Percentiles rank a stretch among this genome's conserved stretches.
These are phyloP conservation scores for Blastocystis sp. DNA, from an alignment of 352 stramenopile species.

Conservation along the genomic window DNA sequence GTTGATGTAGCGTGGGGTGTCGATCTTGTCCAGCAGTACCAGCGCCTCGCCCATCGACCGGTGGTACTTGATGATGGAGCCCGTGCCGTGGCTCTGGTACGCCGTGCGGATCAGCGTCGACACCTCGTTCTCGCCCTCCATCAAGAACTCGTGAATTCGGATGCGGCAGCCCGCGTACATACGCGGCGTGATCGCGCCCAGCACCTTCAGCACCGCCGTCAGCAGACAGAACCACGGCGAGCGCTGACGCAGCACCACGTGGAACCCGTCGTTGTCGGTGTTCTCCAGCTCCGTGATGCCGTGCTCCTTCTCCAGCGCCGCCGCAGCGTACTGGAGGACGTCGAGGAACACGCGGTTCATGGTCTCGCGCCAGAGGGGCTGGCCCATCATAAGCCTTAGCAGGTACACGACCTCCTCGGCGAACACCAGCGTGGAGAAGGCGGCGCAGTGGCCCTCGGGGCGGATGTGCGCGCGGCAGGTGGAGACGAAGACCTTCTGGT, in stretches of 20 bases:
- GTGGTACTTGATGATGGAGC: constrained; percentile 64
- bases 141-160: constrained; percentile 66
- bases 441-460: constrained; percentile 36
- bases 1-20: constrained; percentile 43
- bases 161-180: constrained; percentile 62
- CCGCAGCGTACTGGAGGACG: not conserved
- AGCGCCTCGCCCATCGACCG: constrained; percentile 61
- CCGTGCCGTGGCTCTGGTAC: constrained; percentile 62
- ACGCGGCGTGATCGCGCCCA: constrained; percentile 52
- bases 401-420: constrained; percentile 62
- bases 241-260: constrained; percentile 9
- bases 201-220: constrained; percentile 51
- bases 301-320: not conserved
- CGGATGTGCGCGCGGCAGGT: constrained; percentile 51
- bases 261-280: not conserved
- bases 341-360: constrained; percentile 40
- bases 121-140: constrained; percentile 62
- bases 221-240: constrained; percentile 48
- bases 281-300: not conserved
- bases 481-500: constrained; percentile 26
- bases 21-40: constrained; percentile 45
- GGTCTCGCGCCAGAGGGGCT: constrained; percentile 4
- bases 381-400: constrained; percentile 20
- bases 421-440: constrained; percentile 58
- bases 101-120: constrained; percentile 48